Conservation (phyloP, 2,329 filamentous ascomycete species). For the Pyrenophora teres region DNA sequence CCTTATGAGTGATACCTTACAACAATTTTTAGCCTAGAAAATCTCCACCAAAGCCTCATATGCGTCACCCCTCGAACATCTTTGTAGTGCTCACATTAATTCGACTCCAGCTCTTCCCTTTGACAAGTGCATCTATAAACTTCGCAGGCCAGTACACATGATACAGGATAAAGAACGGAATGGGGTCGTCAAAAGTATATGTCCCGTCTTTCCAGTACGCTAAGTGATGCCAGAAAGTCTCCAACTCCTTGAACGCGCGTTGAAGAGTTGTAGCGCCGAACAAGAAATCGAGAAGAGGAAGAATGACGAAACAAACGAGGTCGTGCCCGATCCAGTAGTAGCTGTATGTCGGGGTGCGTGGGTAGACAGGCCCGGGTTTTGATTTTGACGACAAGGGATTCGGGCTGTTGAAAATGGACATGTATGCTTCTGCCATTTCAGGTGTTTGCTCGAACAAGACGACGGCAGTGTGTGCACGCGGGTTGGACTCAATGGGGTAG, state of each 20-base stretch:
- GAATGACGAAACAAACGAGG: slow-evolving; percentile 56
- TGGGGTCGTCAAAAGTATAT: slow-evolving; percentile 55
- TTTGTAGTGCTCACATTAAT: slow-evolving; percentile 71
- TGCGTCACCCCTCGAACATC: slow-evolving; percentile 52
- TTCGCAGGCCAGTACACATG: slow-evolving; percentile 59
- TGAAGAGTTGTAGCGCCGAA: slow-evolving; percentile 21
- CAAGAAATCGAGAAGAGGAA: slow-evolving; percentile 39
- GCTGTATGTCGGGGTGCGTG: slow-evolving; percentile 26
- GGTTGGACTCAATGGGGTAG: slow-evolving; percentile 74
- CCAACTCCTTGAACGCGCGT: slow-evolving; percentile 30
- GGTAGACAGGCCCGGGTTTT: slow-evolving; percentile 20
- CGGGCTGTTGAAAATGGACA: slow-evolving; percentile 30
- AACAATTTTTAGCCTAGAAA: too few relatives aligned
- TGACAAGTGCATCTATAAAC: slow-evolving; percentile 55
- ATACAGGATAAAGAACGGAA: slow-evolving; percentile 58
- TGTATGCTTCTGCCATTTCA: slow-evolving; percentile 36
- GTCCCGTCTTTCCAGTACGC: slow-evolving; percentile 57
- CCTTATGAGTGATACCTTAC: too few relatives aligned
- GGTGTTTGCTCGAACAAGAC: slow-evolving; percentile 58
- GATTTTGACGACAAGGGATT: slow-evolving; percentile 7
- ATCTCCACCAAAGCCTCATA: background rate
- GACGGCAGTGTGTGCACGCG: slow-evolving; percentile 69
- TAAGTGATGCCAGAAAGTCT: slow-evolving; percentile 49
- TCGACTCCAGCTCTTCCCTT: slow-evolving; percentile 63
- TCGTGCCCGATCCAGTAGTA: slow-evolving; percentile 74